Base-by-base conservation (phyloP, 2,329 filamentous ascomycete genomes). In the Trichoderma sp. region DNA sequence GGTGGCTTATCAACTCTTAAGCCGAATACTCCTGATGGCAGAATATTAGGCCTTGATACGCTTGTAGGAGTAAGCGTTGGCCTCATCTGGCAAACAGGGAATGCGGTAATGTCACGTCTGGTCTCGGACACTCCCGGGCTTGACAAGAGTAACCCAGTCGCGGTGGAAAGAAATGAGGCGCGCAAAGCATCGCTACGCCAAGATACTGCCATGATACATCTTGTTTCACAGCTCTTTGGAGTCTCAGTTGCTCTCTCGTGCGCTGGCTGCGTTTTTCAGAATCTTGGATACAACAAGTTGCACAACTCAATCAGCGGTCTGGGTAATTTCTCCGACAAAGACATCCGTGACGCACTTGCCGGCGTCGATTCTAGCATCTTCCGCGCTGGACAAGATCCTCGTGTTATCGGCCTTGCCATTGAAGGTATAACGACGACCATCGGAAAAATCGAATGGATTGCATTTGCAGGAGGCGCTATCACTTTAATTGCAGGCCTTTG, bases 201-300 rank as follows among this genome's bases (percentile, higher is more conserved):
- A 7, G 80, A 82, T 71, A 76, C 76, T 57, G 73, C 78, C 12
- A 77, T 78, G 0, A 71, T 82, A n/a, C 78, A 79, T 71, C 81
- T 79, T 73, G 77, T 82, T 74, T 76, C 76, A 30, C 79, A 80
- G 74, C 75, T 81, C 62, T 78, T 75, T 6, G 73, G 76, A n/a
- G 75, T 77, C 9, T 75, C 78, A 6, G 26, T 78, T 26, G 72
- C 77, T 0, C 73, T 81, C 0, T 74, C 77, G 2, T 61, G 80
- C 17, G 77, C 79, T 1, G 79, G 79, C 2, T 74, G 73, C 53
- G 68, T 81, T 1, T 81, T 78, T 71, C 76, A 80, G 67, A 81
- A 81, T 23, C 36, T 79, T 2, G 80, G 80, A 8, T 77, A 34
- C 67, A 66, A 28, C 65, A 76, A 15, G 73, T 80, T 8, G 64